Base-by-base conservation (phyloP, 164 flowering plant species). In the Magnolia sinica region DNA sequence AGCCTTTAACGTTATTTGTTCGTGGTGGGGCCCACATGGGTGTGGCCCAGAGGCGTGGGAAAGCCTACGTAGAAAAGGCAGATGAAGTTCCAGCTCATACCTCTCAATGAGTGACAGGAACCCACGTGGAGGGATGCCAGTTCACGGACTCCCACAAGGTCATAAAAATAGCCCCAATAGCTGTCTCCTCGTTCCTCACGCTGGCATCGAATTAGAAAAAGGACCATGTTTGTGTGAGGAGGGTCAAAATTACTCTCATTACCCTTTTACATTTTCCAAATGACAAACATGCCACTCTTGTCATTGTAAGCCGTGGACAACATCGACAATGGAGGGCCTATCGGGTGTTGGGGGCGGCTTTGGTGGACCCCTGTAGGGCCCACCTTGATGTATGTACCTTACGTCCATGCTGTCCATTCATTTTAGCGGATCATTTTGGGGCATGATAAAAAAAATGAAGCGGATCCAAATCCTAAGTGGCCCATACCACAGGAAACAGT, bases 41-140 rank as follows among this genome's bases (percentile, higher is more conserved):
- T 37, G 71, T 68, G 45, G 71, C 13, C 18, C 50, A 14, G 31
- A 7, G 18, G 16, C 5, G 9, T 18, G 24, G 71, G 45, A 16
- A 4, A 16, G 45, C 45, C 71, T 13, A 68, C 50, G 71, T 27
- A n/a, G 24, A 49, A 27, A 68, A 68, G 31, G 71, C 8, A 14
- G 76, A 50, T 74, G 70, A 64, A 64, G n/a, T 11, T 45, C 76
- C 76, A 74, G 76, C 76, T 74, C 76, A 74, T 65, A 67, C 51
- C 22, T 61, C 50, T 37, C 76, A 73, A 73, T 31, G 22, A 63
- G 76, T 73, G 76, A 73, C 76, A 64, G 51, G 76, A 73, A 65
- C 76, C 76, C 55, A 73, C 76, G 76, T 73, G 76, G 76, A 73
- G 55, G 52, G 68, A 16, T 50, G 74, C 74, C 74, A 72, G 65